These are phyloP conservation scores for Lunularia cruciata DNA, from an alignment of 225 moss, liverwort and hornwort genomes.

Conservation along the genomic window DNA sequence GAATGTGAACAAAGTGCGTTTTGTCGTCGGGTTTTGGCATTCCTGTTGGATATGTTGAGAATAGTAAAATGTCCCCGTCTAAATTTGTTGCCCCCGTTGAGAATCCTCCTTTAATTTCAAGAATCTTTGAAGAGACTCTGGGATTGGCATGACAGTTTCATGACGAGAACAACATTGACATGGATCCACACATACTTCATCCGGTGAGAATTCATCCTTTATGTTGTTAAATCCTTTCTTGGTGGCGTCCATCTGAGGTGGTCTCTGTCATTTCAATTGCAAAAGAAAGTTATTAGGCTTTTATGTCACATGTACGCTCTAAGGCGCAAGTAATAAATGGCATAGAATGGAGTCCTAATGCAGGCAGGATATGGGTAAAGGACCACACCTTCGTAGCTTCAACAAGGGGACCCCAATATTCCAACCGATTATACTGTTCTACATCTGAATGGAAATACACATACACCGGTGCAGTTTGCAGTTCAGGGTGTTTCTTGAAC, in stretches of 20 bases:
- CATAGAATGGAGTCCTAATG: too few species aligned
- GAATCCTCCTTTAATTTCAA: slow-evolving; percentile 19
- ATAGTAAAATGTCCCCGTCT: background rate
- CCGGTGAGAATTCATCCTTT: slow-evolving; percentile 21
- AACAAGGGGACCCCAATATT: slow-evolving; percentile 82
- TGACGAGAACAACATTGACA: slow-evolving; percentile 51
- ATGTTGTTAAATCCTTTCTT: slow-evolving; percentile 1
- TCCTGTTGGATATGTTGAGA: background rate
- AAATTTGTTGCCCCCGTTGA: background rate
- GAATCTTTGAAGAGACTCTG: slow-evolving; percentile 41
- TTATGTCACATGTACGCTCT: too few species aligned
- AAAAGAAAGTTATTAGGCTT: background rate
- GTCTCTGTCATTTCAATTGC: slow-evolving; percentile 26
- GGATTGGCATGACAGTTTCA: slow-evolving; percentile 35
- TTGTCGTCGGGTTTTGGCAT: background rate
- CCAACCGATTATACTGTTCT: slow-evolving; percentile 79
- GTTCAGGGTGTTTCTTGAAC: slow-evolving; percentile 79
- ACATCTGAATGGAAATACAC: slow-evolving; percentile 94
- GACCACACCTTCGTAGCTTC: slow-evolving; percentile 67
- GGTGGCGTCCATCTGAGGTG: slow-evolving; percentile 5
- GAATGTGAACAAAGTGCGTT: background rate
- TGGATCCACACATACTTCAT: slow-evolving; percentile 32
- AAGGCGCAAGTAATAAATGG: background rate
- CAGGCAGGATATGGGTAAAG: background rate
- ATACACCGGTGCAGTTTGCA: slow-evolving; percentile 75